Conservation (phyloP, 306 rosid genomes). For the Quercus suber region DNA sequence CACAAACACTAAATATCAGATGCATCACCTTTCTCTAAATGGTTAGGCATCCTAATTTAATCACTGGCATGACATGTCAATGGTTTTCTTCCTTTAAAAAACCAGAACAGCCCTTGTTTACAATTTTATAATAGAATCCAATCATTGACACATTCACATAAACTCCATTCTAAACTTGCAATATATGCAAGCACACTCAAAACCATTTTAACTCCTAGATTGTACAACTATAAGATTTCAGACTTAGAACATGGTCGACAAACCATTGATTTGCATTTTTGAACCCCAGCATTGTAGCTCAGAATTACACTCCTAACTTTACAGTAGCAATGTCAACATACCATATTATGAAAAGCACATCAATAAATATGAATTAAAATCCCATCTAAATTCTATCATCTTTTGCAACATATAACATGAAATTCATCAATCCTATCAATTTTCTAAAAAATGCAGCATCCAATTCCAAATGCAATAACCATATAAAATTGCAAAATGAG, state of each 20-base stretch:
- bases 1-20: background rate
- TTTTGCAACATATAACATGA: background rate
- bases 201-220: background rate
- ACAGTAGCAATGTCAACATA: background rate
- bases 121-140: background rate
- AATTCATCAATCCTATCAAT: background rate
- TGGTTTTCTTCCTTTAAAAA: background rate
- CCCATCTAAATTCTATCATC: background rate
- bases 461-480: conserved; percentile 1
- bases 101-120: background rate
- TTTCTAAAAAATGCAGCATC: background rate
- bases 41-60: background rate
- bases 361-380: background rate
- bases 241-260: background rate
- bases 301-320: background rate
- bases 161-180: background rate
- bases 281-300: background rate
- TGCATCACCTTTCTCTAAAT: background rate
- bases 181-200: background rate
- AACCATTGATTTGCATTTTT: background rate
- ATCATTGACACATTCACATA: background rate
- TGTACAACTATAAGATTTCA: background rate
- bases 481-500: conserved; percentile 1
- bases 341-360: background rate
- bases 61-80: background rate